These are phyloP conservation scores for Suillus cothurnatus DNA, from an alignment of 768 basidiomycete species.

Conservation along the genomic window DNA sequence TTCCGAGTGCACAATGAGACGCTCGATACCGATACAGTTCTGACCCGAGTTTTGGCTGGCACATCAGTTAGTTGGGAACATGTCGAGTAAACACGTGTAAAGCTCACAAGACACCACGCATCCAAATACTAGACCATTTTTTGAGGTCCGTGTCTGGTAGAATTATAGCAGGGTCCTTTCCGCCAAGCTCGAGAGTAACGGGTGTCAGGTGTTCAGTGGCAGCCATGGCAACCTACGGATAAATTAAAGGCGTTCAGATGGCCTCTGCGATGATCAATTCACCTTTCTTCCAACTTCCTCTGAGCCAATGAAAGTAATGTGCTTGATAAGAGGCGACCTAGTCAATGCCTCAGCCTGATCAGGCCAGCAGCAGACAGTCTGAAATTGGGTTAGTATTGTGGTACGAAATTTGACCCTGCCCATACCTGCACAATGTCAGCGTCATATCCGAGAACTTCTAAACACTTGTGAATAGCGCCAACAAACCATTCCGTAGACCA, in stretches of 20 bases:
- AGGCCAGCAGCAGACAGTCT: constrained; percentile 88
- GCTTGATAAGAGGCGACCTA: constrained; percentile 75
- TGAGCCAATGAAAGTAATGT: constrained; percentile 94
- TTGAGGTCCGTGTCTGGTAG: constrained; percentile 83
- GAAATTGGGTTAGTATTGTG: constrained; percentile 10
- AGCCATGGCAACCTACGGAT: constrained; percentile 69
- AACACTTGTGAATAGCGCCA: constrained; percentile 71
- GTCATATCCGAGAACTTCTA: constrained; percentile 82
- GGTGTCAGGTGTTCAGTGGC: constrained; percentile 89
- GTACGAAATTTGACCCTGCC: neutral
- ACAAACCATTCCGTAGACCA: constrained; percentile 91
- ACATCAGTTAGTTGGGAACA: constrained; percentile 2
- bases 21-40: constrained; percentile 97
- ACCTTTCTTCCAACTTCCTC: constrained; percentile 78
- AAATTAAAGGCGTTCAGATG: neutral
- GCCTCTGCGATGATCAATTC: constrained; percentile 20
- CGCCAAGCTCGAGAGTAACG: constrained; percentile 91
- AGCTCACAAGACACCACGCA: constrained; percentile 90
- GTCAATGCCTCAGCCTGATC: constrained; percentile 85
- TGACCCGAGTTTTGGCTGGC: constrained; percentile 89
- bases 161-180: constrained; percentile 92
- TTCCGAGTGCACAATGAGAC: constrained; percentile 79
- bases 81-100: neutral
- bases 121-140: constrained; percentile 79
- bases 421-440: constrained; percentile 85